These are phyloP conservation scores for Fusarium sublunatum DNA, from an alignment of 2,329 filamentous ascomycete species.

Conservation along the genomic window DNA sequence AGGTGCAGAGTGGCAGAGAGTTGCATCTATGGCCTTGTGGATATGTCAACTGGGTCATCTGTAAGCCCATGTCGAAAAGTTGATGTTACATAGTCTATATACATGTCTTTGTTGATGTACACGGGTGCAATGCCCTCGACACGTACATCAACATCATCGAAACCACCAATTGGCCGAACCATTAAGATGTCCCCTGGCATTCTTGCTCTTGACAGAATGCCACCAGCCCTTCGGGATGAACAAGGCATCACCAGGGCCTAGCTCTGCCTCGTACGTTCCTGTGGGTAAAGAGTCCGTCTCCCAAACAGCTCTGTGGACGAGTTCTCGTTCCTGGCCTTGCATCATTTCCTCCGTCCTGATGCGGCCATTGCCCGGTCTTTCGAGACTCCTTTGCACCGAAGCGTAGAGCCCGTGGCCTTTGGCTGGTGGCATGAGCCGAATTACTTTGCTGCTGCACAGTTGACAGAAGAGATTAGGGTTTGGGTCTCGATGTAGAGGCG, in stretches of 20 bases:
- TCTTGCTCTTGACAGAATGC: conserved; percentile 58
- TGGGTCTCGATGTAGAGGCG: conserved; percentile 90
- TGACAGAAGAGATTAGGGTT: conserved; percentile 95
- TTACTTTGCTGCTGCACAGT: conserved; percentile 75
- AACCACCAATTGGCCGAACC: conserved; percentile 62
- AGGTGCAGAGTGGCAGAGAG: conserved; percentile 60
- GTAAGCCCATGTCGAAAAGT: conserved; percentile 50
- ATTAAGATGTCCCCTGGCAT: conserved; percentile 52
- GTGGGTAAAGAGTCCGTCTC: conserved; percentile 46
- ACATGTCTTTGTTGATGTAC: background rate
- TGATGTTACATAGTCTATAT: conserved; percentile 11
- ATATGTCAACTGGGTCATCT: conserved; percentile 64
- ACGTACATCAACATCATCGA: conserved; percentile 43
- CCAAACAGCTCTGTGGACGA: conserved; percentile 80
- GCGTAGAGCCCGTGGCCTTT: conserved; percentile 74
- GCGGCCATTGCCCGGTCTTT: conserved; percentile 55
- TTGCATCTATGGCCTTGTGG: conserved; percentile 63
- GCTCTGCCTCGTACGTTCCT: conserved; percentile 61
- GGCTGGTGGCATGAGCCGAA: conserved; percentile 76
- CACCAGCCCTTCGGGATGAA: conserved; percentile 60
- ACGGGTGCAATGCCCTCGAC: conserved; percentile 6
- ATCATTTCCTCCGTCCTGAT: conserved; percentile 92
- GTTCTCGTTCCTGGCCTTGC: conserved; percentile 76
- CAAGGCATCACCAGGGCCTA: conserved; percentile 64
- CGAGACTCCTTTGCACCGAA: conserved; percentile 57